phyloP scores from a whole-genome alignment of 2,329 filamentous ascomycete species.

The Aureobasidium sp. region DNA sequence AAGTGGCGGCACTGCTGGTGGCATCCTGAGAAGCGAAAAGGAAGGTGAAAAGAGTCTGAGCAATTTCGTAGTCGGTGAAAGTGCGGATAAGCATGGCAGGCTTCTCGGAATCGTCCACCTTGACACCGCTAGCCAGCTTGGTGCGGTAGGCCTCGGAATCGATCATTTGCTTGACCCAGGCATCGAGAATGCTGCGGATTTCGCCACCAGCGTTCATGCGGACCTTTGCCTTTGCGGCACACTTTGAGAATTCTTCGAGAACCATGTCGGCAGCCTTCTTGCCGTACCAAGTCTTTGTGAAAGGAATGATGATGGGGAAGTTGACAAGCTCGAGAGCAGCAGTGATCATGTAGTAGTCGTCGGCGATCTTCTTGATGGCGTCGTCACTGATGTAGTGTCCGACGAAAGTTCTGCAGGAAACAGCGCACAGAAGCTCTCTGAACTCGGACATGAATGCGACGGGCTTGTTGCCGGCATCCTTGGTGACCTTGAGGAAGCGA shows the following conservation, averaged over 20 bases:
- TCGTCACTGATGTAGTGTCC: slow-evolving; percentile 91
- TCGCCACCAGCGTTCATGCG: slow-evolving; percentile 72
- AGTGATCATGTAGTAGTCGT: slow-evolving; percentile 96
- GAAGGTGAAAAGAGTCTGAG: slow-evolving; percentile 91
- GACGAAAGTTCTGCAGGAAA: slow-evolving; percentile 94
- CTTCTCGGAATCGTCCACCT: slow-evolving; percentile 59
- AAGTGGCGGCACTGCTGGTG: slow-evolving; percentile 85
- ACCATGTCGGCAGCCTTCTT: slow-evolving; percentile 91
- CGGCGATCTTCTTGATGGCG: slow-evolving; percentile 84
- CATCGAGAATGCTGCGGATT: slow-evolving; percentile 88
- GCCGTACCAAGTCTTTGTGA: slow-evolving; percentile 88
- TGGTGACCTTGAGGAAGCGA: slow-evolving; percentile 65
- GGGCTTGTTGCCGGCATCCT: slow-evolving; percentile 60
- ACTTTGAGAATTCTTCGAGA: slow-evolving; percentile 75
- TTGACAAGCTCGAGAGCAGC: slow-evolving; percentile 95
- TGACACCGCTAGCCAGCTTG: slow-evolving; percentile 63
- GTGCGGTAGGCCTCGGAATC: slow-evolving; percentile 76
- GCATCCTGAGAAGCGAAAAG: slow-evolving; percentile 96
- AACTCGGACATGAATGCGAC: slow-evolving; percentile 85
- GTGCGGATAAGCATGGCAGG: slow-evolving; percentile 73
- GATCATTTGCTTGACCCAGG: slow-evolving; percentile 83
- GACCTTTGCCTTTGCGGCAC: slow-evolving; percentile 82
- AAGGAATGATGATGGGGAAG: slow-evolving; percentile 92
- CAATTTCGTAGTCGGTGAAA: slow-evolving; percentile 85
- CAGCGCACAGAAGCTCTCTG: slow-evolving; percentile 88